phyloP scores from a whole-genome alignment of 2,329 filamentous ascomycete species.

The Zymoseptoria crescenta region DNA sequence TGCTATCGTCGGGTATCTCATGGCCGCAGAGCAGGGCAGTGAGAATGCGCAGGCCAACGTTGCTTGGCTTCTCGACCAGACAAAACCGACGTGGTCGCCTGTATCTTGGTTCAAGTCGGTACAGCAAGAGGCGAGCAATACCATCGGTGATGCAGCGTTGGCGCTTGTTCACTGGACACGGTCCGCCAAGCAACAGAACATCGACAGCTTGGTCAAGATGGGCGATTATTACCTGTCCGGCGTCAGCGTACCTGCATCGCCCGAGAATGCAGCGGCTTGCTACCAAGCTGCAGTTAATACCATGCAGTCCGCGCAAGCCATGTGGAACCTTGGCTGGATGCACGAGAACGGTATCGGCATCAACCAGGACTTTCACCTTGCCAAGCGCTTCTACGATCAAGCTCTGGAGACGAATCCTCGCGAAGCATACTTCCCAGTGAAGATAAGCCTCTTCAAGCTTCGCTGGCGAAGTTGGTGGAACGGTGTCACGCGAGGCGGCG shows the following conservation, averaged over 20 bases:
- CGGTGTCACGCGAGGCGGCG: conserved; percentile 75
- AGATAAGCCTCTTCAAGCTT: conserved; percentile 78
- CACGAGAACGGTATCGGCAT: conserved; percentile 93
- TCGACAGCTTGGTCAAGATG: conserved; percentile 94
- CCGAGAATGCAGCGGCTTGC: conserved; percentile 84
- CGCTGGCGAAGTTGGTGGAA: conserved; percentile 89
- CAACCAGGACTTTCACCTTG: conserved; percentile 91
- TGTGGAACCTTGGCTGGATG: conserved; percentile 99
- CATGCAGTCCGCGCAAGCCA: conserved; percentile 83
- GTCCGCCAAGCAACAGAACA: conserved; percentile 84
- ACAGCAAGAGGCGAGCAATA: conserved; percentile 22
- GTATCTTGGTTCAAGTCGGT: conserved; percentile 11
- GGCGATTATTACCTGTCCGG: conserved; percentile 89
- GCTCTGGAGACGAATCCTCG: conserved; percentile 72
- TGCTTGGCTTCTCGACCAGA: conserved; percentile 72
- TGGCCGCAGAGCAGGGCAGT: conserved; percentile 88
- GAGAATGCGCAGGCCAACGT: conserved; percentile 86
- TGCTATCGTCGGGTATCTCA: conserved; percentile 72
- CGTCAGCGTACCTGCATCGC: conserved; percentile 55
- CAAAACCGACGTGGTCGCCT: conserved; percentile 13
- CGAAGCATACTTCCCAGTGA: conserved; percentile 90
- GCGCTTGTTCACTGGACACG: conserved; percentile 92
- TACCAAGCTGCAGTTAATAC: conserved; percentile 89
- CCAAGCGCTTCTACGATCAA: conserved; percentile 91
- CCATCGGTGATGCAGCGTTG: conserved; percentile 53